Evolutionary conservation across 2,329 filamentous ascomycete species (phyloP).

Genomic region (Pseudogymnoascus sp.): DNA sequence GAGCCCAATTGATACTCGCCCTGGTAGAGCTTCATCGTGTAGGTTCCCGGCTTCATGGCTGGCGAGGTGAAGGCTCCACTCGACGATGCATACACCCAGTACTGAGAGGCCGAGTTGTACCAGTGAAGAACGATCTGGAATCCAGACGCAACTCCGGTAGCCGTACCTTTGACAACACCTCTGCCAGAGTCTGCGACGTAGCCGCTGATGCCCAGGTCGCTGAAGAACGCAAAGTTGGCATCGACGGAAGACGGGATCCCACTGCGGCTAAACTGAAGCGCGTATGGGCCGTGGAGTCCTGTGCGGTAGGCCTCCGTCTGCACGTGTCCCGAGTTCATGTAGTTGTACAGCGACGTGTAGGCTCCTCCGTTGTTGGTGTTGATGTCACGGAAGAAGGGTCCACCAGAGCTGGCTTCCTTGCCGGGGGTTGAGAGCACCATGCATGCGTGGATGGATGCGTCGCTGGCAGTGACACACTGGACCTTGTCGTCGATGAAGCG

Average conservation of each 20-base stretch:
- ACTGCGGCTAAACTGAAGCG: slow-evolving; percentile 52
- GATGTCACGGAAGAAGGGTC: slow-evolving; percentile 52
- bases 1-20: slow-evolving; percentile 49
- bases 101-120: slow-evolving; percentile 56
- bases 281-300: slow-evolving; percentile 61
- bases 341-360: slow-evolving; percentile 55
- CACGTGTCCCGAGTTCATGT: slow-evolving; percentile 53
- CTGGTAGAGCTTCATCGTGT: slow-evolving; percentile 61
- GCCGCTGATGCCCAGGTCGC: slow-evolving; percentile 48
- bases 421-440: slow-evolving; percentile 45
- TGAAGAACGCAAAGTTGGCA: slow-evolving; percentile 53
- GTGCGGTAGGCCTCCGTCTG: slow-evolving; percentile 55
- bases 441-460: slow-evolving; percentile 48
- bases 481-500: slow-evolving; percentile 63
- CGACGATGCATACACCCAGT: slow-evolving; percentile 53
- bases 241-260: slow-evolving; percentile 39
- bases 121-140: slow-evolving; percentile 57
- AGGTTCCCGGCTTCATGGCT: slow-evolving; percentile 59
- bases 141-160: slow-evolving; percentile 45
- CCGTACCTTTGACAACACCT: slow-evolving; percentile 54
- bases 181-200: slow-evolving; percentile 50
- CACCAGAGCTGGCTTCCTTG: slow-evolving; percentile 57
- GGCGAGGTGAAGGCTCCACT: slow-evolving; percentile 55
- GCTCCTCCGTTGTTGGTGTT: slow-evolving; percentile 54
- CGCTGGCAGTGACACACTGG: slow-evolving; percentile 51